A percentile compares a stretch with the other conserved stretches of the same genome.
phyloP scores from a whole-genome alignment of 441 rosid genomes.

The Gossypium davidsonii region DNA sequence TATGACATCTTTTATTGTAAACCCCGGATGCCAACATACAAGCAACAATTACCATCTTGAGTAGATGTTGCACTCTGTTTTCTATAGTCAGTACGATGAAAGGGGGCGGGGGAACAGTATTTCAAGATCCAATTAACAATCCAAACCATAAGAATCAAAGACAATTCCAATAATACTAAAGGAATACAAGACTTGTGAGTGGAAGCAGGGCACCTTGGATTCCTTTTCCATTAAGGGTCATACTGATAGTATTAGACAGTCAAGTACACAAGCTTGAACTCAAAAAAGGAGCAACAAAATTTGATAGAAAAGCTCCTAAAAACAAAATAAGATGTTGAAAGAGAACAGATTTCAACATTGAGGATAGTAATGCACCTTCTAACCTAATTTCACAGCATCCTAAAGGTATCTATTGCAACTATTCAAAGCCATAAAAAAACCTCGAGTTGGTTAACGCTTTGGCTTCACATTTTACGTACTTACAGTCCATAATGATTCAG shows the following conservation, averaged over 20 bases:
- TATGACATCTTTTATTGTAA: neutral
- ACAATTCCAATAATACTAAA: neutral
- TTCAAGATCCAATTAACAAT: neutral
- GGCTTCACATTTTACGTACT: neutral
- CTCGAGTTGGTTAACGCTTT: neutral
- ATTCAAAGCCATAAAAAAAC: slow-evolving; percentile 9
- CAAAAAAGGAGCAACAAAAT: neutral
- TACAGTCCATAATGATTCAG: neutral
- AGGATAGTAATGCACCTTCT: neutral
- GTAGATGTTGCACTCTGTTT: too few species aligned
- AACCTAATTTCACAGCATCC: neutral
- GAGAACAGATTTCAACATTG: neutral
- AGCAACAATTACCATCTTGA: neutral
- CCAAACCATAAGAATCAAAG: neutral
- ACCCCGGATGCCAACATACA: neutral
- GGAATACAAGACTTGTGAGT: slow-evolving; percentile 4
- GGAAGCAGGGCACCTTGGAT: neutral
- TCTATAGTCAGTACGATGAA: too few species aligned
- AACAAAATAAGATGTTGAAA: neutral
- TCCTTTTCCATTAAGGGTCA: neutral
- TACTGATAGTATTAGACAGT: neutral
- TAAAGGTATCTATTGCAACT: neutral
- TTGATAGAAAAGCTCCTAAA: neutral
- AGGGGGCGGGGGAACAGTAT: neutral
- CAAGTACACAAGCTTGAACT: neutral